Conservation (phyloP, 1,284 basidiomycete species). For the Ustilago trichophora region DNA sequence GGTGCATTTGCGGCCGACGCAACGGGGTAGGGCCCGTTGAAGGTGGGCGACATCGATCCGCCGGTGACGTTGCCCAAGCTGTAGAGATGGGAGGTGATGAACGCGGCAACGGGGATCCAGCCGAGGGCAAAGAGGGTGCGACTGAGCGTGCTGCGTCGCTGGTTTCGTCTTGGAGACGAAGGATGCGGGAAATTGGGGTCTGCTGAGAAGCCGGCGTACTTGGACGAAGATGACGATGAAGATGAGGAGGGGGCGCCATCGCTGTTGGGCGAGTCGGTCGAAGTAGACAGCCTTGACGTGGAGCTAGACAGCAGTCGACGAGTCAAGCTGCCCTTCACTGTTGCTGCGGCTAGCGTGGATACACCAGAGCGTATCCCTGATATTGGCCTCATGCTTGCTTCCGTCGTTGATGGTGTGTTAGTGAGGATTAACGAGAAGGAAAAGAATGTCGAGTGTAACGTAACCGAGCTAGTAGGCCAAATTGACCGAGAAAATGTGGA, state of each 20-base stretch:
- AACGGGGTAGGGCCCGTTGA: slow-evolving; percentile 24
- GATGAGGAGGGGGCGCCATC: background rate
- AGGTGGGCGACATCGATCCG: slow-evolving; percentile 60
- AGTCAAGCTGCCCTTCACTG: background rate
- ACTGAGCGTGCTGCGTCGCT: slow-evolving; percentile 2
- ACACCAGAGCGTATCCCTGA: background rate
- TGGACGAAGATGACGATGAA: background rate
- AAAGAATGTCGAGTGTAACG: too few species aligned
- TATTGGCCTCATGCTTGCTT: background rate
- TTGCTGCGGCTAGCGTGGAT: background rate
- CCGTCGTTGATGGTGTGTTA: too few species aligned
- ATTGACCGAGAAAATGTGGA: background rate
- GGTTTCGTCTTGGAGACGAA: background rate
- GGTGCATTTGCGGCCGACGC: slow-evolving; percentile 67
- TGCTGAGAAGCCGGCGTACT: slow-evolving; percentile 8
- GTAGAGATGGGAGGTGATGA: slow-evolving; percentile 69
- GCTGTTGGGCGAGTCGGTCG: background rate
- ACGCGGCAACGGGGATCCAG: slow-evolving; percentile 70
- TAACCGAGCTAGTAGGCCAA: background rate
- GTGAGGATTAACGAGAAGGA: too few species aligned
- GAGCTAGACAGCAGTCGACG: background rate
- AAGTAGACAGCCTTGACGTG: background rate
- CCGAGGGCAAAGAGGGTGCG: slow-evolving; percentile 55
- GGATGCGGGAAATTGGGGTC: slow-evolving; percentile 1
- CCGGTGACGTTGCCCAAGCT: slow-evolving; percentile 69